Conservation (phyloP, 805 yeast species). For the Candida endomychidarum region DNA sequence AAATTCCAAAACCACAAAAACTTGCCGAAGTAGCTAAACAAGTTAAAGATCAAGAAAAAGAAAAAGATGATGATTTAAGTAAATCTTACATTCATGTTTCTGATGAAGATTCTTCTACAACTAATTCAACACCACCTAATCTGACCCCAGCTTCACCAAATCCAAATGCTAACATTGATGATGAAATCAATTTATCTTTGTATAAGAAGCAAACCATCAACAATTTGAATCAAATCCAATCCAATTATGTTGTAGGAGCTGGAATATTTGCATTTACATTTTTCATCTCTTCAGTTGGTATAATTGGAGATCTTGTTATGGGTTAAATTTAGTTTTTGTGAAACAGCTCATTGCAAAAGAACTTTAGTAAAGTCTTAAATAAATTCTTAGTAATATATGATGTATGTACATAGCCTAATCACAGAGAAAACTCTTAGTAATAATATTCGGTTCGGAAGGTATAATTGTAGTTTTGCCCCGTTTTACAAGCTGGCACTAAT, state of each 20-base stretch:
- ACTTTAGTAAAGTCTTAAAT: no score
- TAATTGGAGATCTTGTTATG: slow-evolving; percentile 48
- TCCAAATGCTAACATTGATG: slow-evolving; percentile 18
- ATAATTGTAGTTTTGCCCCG: no score
- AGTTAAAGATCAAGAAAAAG: slow-evolving; percentile 5
- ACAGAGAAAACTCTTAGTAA: no score
- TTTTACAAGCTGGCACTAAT: no score
- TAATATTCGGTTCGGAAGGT: no score
- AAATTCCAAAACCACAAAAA: slow-evolving; percentile 4
- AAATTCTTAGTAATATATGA: slow-evolving; percentile 1
- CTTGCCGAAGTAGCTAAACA: neutral
- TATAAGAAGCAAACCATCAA: slow-evolving; percentile 32
- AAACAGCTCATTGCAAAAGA: no score
- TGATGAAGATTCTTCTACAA: slow-evolving; percentile 31
- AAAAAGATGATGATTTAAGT: slow-evolving; percentile 28
- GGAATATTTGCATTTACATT: slow-evolving; percentile 47
- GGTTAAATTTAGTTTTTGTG: no score
- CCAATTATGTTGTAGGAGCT: slow-evolving; percentile 41
- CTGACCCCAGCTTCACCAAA: slow-evolving; percentile 14
- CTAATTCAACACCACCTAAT: slow-evolving; percentile 19
- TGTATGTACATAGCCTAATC: neutral
- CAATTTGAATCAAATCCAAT: slow-evolving; percentile 28
- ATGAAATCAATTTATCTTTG: slow-evolving; percentile 23
- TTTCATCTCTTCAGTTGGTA: slow-evolving; percentile 52
- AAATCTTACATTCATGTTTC: slow-evolving; percentile 44